phyloP scores from a whole-genome alignment of 495 filamentous ascomycete genomes.

The Neurospora pannonica region DNA sequence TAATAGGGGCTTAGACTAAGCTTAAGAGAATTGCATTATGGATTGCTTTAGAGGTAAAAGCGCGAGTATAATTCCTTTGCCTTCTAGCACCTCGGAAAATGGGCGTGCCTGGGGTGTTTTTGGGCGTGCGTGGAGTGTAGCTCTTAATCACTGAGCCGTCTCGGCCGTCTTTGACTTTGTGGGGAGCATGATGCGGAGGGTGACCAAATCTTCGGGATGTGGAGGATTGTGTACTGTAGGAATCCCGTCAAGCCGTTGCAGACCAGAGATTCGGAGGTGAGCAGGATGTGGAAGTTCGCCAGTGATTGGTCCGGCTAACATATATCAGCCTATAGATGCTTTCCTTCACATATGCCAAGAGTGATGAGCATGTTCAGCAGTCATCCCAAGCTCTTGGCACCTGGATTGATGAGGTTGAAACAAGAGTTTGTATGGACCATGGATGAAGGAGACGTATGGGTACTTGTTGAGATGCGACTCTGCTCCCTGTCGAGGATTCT shows the following conservation, averaged over 20 bases:
- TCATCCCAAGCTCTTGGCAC: neutral
- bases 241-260: neutral
- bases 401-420: neutral
- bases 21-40: too few relatives aligned
- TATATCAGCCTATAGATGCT: neutral
- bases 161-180: conserved; percentile 2
- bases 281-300: neutral
- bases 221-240: neutral
- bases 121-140: too few relatives aligned
- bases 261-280: neutral
- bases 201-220: neutral
- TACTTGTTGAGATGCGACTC: neutral
- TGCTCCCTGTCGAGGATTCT: neutral
- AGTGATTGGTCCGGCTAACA: neutral
- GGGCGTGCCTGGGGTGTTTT: too few relatives aligned
- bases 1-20: too few relatives aligned
- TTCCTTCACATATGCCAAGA: neutral
- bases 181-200: neutral
- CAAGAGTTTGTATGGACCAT: neutral
- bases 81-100: too few relatives aligned
- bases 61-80: too few relatives aligned
- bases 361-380: neutral
- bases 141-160: conserved; percentile 3
- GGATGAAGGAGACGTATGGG: neutral
- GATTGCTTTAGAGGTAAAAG: too few relatives aligned